These are phyloP conservation scores for Elymus sibiricus DNA, from an alignment of 176 grass and related monocot species.

Conservation along the genomic window DNA sequence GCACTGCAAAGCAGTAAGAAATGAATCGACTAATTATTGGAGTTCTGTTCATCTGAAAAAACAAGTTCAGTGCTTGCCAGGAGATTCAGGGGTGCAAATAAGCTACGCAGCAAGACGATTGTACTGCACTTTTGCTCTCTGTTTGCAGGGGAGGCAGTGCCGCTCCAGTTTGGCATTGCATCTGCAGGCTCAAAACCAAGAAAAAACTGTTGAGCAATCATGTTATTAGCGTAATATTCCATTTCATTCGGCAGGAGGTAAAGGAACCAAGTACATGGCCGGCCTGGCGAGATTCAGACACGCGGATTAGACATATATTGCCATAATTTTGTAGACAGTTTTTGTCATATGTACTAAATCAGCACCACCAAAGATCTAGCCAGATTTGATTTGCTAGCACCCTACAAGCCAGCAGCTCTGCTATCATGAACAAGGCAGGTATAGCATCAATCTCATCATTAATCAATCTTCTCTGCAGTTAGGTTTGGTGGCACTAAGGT, in stretches of 20 bases:
- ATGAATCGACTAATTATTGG: neutral
- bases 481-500: neutral
- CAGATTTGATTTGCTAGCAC: conserved; percentile 6
- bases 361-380: neutral
- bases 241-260: neutral
- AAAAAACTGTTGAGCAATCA: neutral
- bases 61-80: neutral
- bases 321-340: neutral
- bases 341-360: neutral
- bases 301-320: conserved; percentile 15
- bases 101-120: neutral
- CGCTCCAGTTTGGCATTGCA: neutral
- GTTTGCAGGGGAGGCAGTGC: neutral
- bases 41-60: neutral
- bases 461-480: neutral
- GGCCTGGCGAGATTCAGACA: neutral
- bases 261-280: neutral
- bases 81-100: neutral
- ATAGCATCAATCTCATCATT: neutral
- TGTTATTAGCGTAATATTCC: neutral
- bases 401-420: neutral
- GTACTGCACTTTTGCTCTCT: too few relatives aligned
- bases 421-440: neutral
- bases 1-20: too few relatives aligned
- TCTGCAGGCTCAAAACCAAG: neutral